phyloP scores from a whole-genome alignment of 352 stramenopile species.

The Phytophthora pinifolia region DNA sequence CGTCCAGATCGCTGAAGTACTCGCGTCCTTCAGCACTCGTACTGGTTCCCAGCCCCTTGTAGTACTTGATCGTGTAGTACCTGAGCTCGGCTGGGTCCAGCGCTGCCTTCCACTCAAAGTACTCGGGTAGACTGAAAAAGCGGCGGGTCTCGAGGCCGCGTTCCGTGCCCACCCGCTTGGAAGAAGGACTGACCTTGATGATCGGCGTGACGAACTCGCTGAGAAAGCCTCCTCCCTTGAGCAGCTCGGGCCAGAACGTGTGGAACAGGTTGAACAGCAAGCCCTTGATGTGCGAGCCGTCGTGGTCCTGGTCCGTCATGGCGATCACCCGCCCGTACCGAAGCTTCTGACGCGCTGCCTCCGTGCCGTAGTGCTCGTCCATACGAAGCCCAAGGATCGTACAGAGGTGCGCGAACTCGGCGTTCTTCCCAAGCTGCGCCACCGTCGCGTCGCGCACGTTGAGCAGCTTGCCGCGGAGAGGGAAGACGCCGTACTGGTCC shows the following conservation, averaged over 20 bases:
- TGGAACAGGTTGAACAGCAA: conserved; percentile 99
- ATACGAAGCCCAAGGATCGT: conserved; percentile 99
- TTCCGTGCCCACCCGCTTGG: conserved; percentile 57
- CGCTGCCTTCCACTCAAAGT: conserved; percentile 93
- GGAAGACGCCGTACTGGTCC: conserved; percentile 99
- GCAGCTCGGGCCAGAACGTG: conserved; percentile 97
- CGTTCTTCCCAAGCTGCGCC: conserved; percentile 91
- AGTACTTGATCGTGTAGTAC: conserved; percentile 98
- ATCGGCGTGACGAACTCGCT: conserved; percentile 99
- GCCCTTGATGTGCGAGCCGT: conserved; percentile 99
- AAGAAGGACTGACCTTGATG: conserved; percentile 93
- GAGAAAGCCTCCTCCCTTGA: conserved; percentile 95
- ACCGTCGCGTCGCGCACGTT: conserved; percentile 90
- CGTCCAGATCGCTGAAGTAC: conserved; percentile 97
- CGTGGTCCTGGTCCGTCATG: conserved; percentile 99
- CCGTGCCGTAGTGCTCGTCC: conserved; percentile 92
- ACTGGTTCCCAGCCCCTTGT: conserved; percentile 98
- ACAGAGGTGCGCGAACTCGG: conserved; percentile 95
- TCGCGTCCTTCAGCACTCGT: conserved; percentile 97
- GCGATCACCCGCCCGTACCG: conserved; percentile 99
- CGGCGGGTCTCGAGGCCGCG: conserved; percentile 59
- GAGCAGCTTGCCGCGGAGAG: conserved; percentile 95
- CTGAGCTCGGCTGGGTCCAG: conserved; percentile 56
- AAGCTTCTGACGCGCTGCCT: conserved; percentile 89
- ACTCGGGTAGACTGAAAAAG: conserved; percentile 98